These are phyloP conservation scores for Aspergillus neotritici DNA, from an alignment of 2,329 filamentous ascomycete species.

Conservation along the genomic window DNA sequence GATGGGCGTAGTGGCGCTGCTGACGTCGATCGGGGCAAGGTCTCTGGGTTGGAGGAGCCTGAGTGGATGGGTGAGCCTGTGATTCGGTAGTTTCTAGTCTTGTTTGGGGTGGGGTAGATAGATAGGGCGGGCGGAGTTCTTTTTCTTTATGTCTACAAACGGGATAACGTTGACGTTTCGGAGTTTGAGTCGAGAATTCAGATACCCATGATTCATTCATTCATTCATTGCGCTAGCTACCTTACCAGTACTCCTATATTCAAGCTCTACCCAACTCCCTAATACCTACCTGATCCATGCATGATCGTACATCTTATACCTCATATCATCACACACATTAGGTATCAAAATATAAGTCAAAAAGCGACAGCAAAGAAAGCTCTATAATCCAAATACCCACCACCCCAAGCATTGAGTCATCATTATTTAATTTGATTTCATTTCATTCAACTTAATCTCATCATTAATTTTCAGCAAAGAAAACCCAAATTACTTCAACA, in stretches of 20 bases:
- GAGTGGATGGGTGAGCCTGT: slow-evolving; percentile 48
- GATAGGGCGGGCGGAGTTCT: not conserved
- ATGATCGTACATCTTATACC: no score
- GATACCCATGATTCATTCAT: slow-evolving; percentile 12
- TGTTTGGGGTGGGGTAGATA: no score
- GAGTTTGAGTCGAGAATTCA: slow-evolving; percentile 1
- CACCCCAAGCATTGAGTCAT: not conserved
- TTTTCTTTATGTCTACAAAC: not conserved
- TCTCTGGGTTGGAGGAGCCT: slow-evolving; percentile 36
- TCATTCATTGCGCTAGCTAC: no score
- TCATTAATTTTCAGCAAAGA: slow-evolving; percentile 1
- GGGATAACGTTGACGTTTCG: not conserved
- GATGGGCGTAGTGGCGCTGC: slow-evolving; percentile 17
- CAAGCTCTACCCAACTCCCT: not conserved
- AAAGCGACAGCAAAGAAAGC: no score
- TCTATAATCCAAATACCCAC: no score
- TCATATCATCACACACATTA: no score
- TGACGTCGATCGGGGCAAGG: slow-evolving; percentile 22
- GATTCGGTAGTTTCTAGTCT: slow-evolving; percentile 33
- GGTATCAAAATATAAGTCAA: no score
- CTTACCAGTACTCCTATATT: not conserved
- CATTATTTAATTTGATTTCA: not conserved
- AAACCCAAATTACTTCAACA: slow-evolving; percentile 48
- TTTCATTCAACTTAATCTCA: slow-evolving; percentile 1
- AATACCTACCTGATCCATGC: not conserved